phyloP scores from a whole-genome alignment of 805 yeast genomes.

The Spathaspora girioi region DNA sequence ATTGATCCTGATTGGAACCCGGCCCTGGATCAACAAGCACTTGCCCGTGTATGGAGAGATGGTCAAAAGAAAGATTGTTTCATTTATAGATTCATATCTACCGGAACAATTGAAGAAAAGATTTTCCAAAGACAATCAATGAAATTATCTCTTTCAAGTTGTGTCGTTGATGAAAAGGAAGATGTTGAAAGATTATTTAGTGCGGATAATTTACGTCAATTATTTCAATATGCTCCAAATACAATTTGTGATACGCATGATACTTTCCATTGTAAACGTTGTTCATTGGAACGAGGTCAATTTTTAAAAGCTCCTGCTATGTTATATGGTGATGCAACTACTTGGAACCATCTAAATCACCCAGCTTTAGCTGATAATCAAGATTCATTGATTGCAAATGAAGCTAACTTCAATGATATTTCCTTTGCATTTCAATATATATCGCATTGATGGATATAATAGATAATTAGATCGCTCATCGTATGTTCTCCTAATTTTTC shows the following conservation, averaged over 20 bases:
- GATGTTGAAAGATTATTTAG: constrained; percentile 92
- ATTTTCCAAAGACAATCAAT: constrained; percentile 94
- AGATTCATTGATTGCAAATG: constrained; percentile 76
- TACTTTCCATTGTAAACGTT: constrained; percentile 83
- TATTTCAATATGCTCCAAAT: constrained; percentile 65
- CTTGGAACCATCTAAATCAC: constrained; percentile 90
- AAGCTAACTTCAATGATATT: constrained; percentile 62
- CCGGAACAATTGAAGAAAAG: constrained; percentile 95
- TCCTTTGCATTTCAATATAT: constrained; percentile 91
- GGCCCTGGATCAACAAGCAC: constrained; percentile 95
- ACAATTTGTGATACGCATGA: constrained; percentile 90
- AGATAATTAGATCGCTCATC: not conserved
- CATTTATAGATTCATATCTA: constrained; percentile 87
- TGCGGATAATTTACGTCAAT: constrained; percentile 69
- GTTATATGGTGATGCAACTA: constrained; percentile 95
- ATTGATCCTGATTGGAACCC: constrained; percentile 98
- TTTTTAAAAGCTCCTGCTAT: constrained; percentile 68
- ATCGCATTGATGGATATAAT: constrained; percentile 51
- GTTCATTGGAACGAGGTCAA: constrained; percentile 50
- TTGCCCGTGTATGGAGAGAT: constrained; percentile 98
- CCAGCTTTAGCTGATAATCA: constrained; percentile 60
- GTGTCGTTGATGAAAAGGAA: constrained; percentile 95
- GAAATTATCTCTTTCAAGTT: constrained; percentile 87
- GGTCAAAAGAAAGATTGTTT: constrained; percentile 97
- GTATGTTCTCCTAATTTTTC: too few relatives aligned